These are phyloP conservation scores for Achaetomium macrosporum DNA, from an alignment of 2,329 filamentous ascomycete genomes.

Conservation along the genomic window DNA sequence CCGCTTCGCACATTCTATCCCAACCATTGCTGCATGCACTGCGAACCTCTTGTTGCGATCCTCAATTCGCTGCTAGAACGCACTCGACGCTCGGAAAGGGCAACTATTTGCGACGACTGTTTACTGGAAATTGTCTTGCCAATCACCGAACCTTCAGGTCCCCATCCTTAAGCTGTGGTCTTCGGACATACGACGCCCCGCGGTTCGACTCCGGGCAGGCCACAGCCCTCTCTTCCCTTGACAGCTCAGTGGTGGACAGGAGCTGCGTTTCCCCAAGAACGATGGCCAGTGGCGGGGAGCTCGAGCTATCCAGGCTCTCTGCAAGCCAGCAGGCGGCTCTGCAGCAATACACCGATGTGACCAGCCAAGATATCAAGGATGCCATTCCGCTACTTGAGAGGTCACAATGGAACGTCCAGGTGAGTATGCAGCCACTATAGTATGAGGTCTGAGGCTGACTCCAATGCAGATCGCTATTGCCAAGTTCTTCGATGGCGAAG, in stretches of 20 bases:
- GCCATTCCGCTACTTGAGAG: conserved; percentile 74
- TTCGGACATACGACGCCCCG: too few relatives aligned
- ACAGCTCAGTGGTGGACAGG: not conserved
- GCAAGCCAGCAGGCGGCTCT: conserved; percentile 75
- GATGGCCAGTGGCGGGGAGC: conserved; percentile 41
- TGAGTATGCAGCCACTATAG: conserved; percentile 33
- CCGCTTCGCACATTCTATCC: too few relatives aligned
- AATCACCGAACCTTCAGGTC: too few relatives aligned
- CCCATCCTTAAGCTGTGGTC: too few relatives aligned
- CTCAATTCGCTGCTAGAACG: too few relatives aligned
- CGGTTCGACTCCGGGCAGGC: too few relatives aligned
- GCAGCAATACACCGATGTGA: conserved; percentile 83
- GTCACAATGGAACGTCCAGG: conserved; percentile 95
- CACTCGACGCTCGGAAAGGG: too few relatives aligned
- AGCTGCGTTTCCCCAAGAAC: conserved; percentile 5
- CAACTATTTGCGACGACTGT: too few relatives aligned
- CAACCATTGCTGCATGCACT: too few relatives aligned
- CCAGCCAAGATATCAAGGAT: conserved; percentile 70
- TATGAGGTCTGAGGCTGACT: not conserved
- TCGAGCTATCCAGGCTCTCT: conserved; percentile 65
- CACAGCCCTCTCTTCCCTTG: not conserved
- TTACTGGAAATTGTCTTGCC: too few relatives aligned
- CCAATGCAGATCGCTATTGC: conserved; percentile 75
- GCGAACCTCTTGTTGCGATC: too few relatives aligned
- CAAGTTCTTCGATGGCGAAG: conserved; percentile 96